phyloP scores from a whole-genome alignment of 2,329 filamentous ascomycete genomes.

The Verticillium nonalfalfae region DNA sequence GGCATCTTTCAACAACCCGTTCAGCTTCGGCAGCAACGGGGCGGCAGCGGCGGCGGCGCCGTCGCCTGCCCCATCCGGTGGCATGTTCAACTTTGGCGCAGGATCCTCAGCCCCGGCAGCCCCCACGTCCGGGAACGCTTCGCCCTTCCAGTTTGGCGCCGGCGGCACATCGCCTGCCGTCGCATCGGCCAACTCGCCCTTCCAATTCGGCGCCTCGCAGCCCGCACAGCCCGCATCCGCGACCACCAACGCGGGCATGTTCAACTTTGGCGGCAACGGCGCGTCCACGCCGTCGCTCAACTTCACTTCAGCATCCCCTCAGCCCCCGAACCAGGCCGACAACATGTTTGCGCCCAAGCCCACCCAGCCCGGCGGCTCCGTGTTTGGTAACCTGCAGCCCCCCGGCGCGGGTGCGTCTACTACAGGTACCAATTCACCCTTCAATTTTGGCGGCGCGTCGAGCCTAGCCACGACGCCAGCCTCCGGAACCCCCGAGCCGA shows the following conservation, averaged over 20 bases:
- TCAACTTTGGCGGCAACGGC: constrained; percentile 7
- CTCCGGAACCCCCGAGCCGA: constrained; percentile 52
- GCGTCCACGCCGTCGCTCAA: neutral
- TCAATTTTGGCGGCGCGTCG: constrained; percentile 51
- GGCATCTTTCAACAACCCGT: constrained; percentile 32
- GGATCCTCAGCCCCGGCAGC: constrained; percentile 12
- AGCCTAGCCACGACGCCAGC: constrained; percentile 56
- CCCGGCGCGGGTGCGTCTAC: constrained; percentile 35
- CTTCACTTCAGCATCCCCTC: constrained; percentile 3
- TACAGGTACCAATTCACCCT: constrained; percentile 45
- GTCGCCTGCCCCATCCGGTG: constrained; percentile 17
- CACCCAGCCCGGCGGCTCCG: constrained; percentile 16
- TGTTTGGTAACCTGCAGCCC: constrained; percentile 32
- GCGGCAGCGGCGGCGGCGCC: constrained; percentile 8
- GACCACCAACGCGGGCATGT: neutral
- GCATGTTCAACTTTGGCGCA: constrained; percentile 29
- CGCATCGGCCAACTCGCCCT: constrained; percentile 7
- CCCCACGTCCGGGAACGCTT: constrained; percentile 11
- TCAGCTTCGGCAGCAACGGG: constrained; percentile 20
- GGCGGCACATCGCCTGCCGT: constrained; percentile 12
- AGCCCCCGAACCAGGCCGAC: constrained; percentile 5
- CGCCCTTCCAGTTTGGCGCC: constrained; percentile 32
- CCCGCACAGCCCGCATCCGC: neutral
- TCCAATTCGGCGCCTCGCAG: constrained; percentile 8
- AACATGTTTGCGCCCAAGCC: constrained; percentile 13